Percentiles rank a stretch among this genome's conserved stretches.
Evolutionary conservation across 495 filamentous ascomycete species (phyloP).

Genomic region (Schizothecium vesticola): DNA sequence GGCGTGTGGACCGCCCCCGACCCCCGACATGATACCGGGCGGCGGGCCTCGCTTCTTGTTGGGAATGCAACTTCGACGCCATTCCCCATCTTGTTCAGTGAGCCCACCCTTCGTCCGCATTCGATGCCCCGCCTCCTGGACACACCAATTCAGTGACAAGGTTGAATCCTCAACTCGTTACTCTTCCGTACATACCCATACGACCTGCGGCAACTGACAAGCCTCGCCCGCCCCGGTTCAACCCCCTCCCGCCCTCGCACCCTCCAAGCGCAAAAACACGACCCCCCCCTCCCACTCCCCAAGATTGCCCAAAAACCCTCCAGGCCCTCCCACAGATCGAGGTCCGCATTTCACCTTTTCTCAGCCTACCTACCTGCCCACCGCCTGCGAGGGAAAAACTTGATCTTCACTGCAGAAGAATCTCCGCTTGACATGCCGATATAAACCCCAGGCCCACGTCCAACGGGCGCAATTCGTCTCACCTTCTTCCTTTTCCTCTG

Average conservation of each 20-base stretch:
- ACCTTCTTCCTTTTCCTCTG: slow-evolving; percentile 4
- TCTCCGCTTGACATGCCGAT: slow-evolving; percentile 10
- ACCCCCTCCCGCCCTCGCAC: neutral
- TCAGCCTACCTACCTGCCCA: slow-evolving; percentile 5
- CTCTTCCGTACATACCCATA: slow-evolving; percentile 12
- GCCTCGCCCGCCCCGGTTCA: slow-evolving; percentile 4
- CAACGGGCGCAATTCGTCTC: slow-evolving; percentile 7
- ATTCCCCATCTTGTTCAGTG: neutral
- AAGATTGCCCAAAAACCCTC: slow-evolving; percentile 20
- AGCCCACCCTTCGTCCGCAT: slow-evolving; percentile 3
- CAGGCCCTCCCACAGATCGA: slow-evolving; percentile 15
- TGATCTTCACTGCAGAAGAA: neutral
- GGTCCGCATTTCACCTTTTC: slow-evolving; percentile 12
- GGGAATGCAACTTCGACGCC: neutral
- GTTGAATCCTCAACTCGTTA: slow-evolving; percentile 6
- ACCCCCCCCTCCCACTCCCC: slow-evolving; percentile 10
- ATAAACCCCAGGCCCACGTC: slow-evolving; percentile 11
- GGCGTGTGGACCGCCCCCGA: neutral
- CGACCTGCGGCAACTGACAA: slow-evolving; percentile 9
- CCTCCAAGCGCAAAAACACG: neutral
- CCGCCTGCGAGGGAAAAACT: slow-evolving; percentile 9
- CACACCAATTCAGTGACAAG: slow-evolving; percentile 4
- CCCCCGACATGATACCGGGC: too few relatives aligned
- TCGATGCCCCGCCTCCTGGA: slow-evolving; percentile 10
- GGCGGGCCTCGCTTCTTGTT: neutral